Evolutionary conservation across 768 basidiomycete species (phyloP), one percentile per base, ranked within the genome.

Genomic region (Suillus variegatus): DNA sequence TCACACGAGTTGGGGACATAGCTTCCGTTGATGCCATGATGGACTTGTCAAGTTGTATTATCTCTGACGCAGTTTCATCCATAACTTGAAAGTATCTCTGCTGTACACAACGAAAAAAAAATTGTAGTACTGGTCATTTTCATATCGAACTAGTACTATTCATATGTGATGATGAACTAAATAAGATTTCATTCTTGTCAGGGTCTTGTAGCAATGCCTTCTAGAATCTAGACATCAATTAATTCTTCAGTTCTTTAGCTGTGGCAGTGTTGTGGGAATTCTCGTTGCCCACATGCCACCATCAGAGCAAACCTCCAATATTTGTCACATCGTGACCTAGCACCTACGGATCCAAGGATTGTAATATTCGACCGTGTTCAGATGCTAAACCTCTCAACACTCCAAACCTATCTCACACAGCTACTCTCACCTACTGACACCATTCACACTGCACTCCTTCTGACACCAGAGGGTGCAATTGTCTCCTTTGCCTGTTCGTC

Each of bases 381-480:
- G 55, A 93, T 93, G 92, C 83, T 93, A 54, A 84, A 88, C 69
- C 83, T 93, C 43, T 84, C 88, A 41, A 83, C 85, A 44, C 80
- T 93, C 28, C 89, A 91, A 73, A 83, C 80, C 47, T 81, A 90
- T 44, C 85, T 93, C 35, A 78, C 84, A 35, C 87, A 90, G 72
- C 76, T 90, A 6, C 80, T 93, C 41, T 79, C 83, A 3, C 82
- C 84, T 8, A 86, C 88, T 0, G 56, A 57, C 22, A 75, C 80
- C 38, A 75, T 93, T 65, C 92, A 93, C 72, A 92, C 90, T 0
- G 90, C 87, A 2, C 82, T 88, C 49, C 80, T 93, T 38, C 79
- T 92, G 65, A 92, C 90, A 16, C 86, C 90, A 6, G 79, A 88
- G n/a, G 92, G 92, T 16, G 87, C 92, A 68, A 79, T 93, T 35